Base-by-base conservation (phyloP, 192 early-diverging fungal genomes). In the Podila clonocystis region DNA sequence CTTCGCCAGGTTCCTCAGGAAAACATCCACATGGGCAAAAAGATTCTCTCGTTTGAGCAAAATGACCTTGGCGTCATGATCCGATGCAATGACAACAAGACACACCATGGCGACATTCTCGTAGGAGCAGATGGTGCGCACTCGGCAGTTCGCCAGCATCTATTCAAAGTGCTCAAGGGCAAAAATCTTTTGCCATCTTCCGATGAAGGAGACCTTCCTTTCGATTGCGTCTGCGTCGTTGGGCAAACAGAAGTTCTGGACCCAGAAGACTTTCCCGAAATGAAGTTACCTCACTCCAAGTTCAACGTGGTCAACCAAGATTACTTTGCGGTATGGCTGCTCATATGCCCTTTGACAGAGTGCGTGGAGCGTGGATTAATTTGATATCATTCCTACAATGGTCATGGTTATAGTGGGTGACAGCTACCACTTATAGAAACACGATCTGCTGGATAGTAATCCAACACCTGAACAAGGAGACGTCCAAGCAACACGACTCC, bases 101-200 rank as follows among this genome's bases (percentile, higher is more conserved):
- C 49, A 0, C 9, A 49, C 29, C 63, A 50, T 17, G 70, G 70
- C 13, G 70, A 65, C 19, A 72, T 72, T 20, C 70, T 72, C 3
- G 62, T 72, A 0, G 68, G 59, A 7, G 68, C 68, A 28, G 59
- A 62, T 20, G 68, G 68, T 17, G 69, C 69, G 1, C 45, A 72
- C 36, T 50, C 41, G 0, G 50, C 33, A 9, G 62, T 72, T 4
- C 70, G 70, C 7, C 70, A 72, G 34, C 33, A 13, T 26, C 36
- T 72, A 9, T 72, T 45, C 50, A 36, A 63, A 15, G 12, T 22
- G 0, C 22, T 72, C 0, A 26, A 64, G 29, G 50, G 19, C 26
- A 33, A 72, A 22, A 36, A 36, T 0, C 26, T 50, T 1, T n/a
- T 72, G 9, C 62, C 62, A 1, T 3, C 13, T 2, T 12, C 30